Evolutionary conservation across 108 stramenopile genomes (phyloP), one percentile per base, ranked within the genome.

Genomic region (Skeletonema tropicum): DNA sequence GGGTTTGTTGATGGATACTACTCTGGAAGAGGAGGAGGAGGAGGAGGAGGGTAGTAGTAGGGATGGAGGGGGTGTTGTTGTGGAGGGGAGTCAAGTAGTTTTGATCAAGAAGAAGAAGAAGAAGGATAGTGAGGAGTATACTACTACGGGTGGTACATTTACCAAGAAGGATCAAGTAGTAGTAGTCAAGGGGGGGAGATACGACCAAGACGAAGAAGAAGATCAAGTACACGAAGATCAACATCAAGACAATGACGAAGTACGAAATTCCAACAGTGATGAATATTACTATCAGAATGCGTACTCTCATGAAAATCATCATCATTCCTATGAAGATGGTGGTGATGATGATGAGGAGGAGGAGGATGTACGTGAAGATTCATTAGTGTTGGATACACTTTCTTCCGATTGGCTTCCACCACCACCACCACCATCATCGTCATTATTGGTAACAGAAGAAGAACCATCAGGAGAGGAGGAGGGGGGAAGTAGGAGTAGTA

Each of bases 321-420:
- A 49, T n/a, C 48, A 49, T n/a, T 19, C 10, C 5, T 17, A 49
- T 19, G 17, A n/a, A n/a, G n/a, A 49, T 49, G 48, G 1, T 49
- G 48, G 17, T 6, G 3, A 17, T 49, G 48, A 7, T 49, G 48
- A 12, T 49, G 17, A n/a, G 3, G n/a, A 19, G 17, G 48, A 49
- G 6, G 48, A 49, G 6, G 48, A n/a, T 49, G 48, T 49, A 49
- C 48, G 48, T 49, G 48, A 49, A 49, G 48, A 49, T 49, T 49
- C 48, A 19, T 49, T 49, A 48, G 38, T 38, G 10, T 48, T 48
- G 48, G 48, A 48, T 48, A n/a, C 48, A 48, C 17, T 19, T 3
- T 48, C 17, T 11, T 4, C 15, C 5, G 19, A 49, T 49, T n/a
- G 48, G 48, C n/a, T 49, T 19, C 48, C 48, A 5, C 6, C n/a